These are phyloP conservation scores for Blastobotrys serpentis DNA, from an alignment of 1,139 yeast species.

Conservation along the genomic window DNA sequence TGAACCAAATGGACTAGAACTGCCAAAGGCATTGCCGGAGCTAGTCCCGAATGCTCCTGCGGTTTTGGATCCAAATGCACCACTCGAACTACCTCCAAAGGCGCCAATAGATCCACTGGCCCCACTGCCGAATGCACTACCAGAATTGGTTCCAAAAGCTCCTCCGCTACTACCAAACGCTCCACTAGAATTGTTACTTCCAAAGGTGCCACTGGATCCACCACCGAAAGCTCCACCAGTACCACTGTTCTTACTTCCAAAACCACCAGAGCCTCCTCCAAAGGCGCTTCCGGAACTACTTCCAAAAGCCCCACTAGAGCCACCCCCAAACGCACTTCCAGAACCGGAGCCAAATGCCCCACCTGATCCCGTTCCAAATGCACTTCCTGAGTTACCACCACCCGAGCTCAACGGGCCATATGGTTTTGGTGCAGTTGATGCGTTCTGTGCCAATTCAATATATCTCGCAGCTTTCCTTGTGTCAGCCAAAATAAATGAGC, in stretches of 20 bases:
- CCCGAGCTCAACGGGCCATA: constrained; percentile 17
- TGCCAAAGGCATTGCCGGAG: background rate
- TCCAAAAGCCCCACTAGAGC: constrained; percentile 11
- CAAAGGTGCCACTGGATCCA: constrained; percentile 21
- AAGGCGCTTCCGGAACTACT: constrained; percentile 5
- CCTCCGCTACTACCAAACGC: background rate
- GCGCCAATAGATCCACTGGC: constrained; percentile 11
- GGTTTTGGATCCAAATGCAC: constrained; percentile 10
- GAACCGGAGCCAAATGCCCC: constrained; percentile 15
- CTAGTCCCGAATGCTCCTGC: background rate
- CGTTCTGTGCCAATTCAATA: constrained; percentile 48
- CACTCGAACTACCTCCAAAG: constrained; percentile 28
- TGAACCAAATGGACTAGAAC: too few species aligned
- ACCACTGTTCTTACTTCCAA: background rate
- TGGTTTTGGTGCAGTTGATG: constrained; percentile 31
- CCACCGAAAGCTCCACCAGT: background rate
- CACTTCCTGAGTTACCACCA: constrained; percentile 13
- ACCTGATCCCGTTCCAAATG: constrained; percentile 18
- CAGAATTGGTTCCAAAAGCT: background rate
- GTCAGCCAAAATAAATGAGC: constrained; percentile 43
- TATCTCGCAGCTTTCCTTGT: constrained; percentile 56
- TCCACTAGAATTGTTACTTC: background rate
- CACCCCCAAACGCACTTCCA: constrained; percentile 7
- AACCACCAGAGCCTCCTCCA: constrained; percentile 4
- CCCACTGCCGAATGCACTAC: constrained; percentile 1